Percentiles rank a stretch among this genome's conserved stretches.
These are phyloP conservation scores for Aspergillus sp. DNA, from an alignment of 2,329 filamentous ascomycete genomes.

Conservation along the genomic window DNA sequence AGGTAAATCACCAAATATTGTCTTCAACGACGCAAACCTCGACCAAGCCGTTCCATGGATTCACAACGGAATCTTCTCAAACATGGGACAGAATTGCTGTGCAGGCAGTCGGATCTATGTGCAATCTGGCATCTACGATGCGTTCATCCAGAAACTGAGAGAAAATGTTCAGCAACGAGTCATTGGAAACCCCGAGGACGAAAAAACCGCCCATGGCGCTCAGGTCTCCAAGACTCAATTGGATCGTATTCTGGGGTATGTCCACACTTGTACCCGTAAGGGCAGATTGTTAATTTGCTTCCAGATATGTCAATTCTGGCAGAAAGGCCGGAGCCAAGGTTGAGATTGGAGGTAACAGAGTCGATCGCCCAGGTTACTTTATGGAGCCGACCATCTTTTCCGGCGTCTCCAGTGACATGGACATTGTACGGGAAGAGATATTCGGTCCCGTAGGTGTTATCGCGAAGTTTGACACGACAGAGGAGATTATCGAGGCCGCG, in stretches of 20 bases:
- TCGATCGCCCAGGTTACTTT: conserved; percentile 6
- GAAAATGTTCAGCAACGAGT: background rate
- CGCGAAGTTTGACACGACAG: conserved; percentile 24
- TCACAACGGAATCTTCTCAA: background rate
- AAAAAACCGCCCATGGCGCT: conserved; percentile 6
- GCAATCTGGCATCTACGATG: background rate
- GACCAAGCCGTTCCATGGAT: background rate
- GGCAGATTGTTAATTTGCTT: background rate
- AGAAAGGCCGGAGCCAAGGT: conserved; percentile 28
- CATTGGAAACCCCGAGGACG: background rate
- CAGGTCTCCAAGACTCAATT: conserved; percentile 6
- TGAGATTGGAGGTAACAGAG: conserved; percentile 19
- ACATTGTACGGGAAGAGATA: conserved; percentile 29
- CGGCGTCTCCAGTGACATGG: conserved; percentile 20
- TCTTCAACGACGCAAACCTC: background rate
- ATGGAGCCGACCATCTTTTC: conserved; percentile 19
- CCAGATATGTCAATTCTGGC: conserved; percentile 10
- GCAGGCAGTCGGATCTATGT: background rate
- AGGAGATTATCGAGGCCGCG: conserved; percentile 24
- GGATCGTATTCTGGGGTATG: conserved; percentile 6
- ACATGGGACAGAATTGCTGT: background rate
- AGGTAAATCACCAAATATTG: background rate
- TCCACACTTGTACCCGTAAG: background rate
- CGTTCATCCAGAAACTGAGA: background rate
- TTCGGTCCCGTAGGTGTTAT: conserved; percentile 34